These are phyloP conservation scores for Alternaria hordeiaustralica DNA, from an alignment of 2,329 filamentous ascomycete genomes.

Conservation along the genomic window DNA sequence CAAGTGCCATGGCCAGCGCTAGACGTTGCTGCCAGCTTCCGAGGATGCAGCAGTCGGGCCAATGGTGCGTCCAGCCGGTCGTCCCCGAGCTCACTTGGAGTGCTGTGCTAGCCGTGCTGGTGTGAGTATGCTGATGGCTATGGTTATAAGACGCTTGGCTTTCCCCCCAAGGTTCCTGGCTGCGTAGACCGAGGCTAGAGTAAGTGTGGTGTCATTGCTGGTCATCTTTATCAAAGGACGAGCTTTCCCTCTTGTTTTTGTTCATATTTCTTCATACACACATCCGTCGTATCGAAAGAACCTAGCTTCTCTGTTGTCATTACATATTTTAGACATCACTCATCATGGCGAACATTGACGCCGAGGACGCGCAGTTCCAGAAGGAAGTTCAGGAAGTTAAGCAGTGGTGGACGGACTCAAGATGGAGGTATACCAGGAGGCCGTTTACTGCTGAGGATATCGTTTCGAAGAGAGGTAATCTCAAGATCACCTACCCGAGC, in stretches of 20 bases:
- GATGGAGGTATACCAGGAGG: conserved; percentile 92
- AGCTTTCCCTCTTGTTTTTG: neutral
- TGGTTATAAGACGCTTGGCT: conserved; percentile 43
- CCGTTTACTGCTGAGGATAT: conserved; percentile 97
- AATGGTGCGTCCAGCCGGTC: conserved; percentile 46
- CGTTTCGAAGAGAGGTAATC: conserved; percentile 88
- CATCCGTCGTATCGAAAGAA: neutral
- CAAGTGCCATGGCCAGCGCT: conserved; percentile 3
- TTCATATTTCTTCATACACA: neutral
- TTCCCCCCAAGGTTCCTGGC: conserved; percentile 13
- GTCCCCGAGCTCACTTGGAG: conserved; percentile 33
- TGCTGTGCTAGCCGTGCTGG: conserved; percentile 15
- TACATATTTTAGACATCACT: neutral
- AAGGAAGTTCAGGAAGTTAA: conserved; percentile 88
- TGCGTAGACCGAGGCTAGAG: conserved; percentile 26
- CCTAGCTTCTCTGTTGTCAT: neutral
- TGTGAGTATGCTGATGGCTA: conserved; percentile 15
- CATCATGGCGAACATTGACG: conserved; percentile 54
- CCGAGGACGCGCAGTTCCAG: conserved; percentile 76
- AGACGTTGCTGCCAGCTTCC: conserved; percentile 25
- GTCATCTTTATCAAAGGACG: conserved; percentile 12
- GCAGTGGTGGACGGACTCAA: conserved; percentile 89
- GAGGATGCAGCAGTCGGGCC: conserved; percentile 41
- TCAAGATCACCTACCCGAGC: conserved; percentile 91
- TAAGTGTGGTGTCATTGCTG: conserved; percentile 31